A percentile compares a stretch with the other conserved stretches of the same genome.
Conservation (phyloP, 2,329 filamentous ascomycete species). For the Curvularia spicifera region DNA sequence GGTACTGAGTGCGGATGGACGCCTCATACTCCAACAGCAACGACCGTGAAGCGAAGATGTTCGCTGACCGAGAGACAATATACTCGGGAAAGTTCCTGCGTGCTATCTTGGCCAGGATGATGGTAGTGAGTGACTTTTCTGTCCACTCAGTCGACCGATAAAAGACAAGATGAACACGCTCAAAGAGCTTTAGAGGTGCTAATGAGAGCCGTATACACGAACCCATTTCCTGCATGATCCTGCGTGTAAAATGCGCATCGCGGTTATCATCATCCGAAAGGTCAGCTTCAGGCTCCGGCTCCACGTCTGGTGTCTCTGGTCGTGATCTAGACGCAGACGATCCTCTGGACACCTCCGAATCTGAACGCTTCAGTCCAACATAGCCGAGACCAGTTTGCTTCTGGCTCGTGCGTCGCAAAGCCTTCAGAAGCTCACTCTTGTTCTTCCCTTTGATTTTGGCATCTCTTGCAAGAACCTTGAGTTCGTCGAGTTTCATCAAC, state of each 20-base stretch:
- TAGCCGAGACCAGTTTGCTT: slow-evolving; percentile 78
- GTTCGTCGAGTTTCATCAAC: slow-evolving; percentile 82
- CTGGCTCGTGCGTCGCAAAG: slow-evolving; percentile 75
- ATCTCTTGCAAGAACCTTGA: slow-evolving; percentile 84
- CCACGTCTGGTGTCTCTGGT: slow-evolving; percentile 42
- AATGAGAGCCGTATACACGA: slow-evolving; percentile 83
- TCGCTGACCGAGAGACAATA: slow-evolving; percentile 85
- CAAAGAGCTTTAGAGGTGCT: slow-evolving; percentile 78
- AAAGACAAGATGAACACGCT: slow-evolving; percentile 93
- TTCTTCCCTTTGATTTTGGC: slow-evolving; percentile 86
- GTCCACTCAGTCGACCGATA: slow-evolving; percentile 97
- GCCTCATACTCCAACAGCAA: slow-evolving; percentile 88
- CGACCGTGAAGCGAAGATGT: slow-evolving; percentile 80
- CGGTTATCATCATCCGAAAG: slow-evolving; percentile 63
- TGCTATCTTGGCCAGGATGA: slow-evolving; percentile 91
- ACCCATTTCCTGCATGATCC: slow-evolving; percentile 78
- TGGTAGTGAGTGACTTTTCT: slow-evolving; percentile 92
- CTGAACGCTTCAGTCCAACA: slow-evolving; percentile 68
- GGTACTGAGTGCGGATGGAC: slow-evolving; percentile 79
- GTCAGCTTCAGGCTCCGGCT: slow-evolving; percentile 37
- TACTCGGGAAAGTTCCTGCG: slow-evolving; percentile 87
- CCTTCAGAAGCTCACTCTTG: slow-evolving; percentile 78
- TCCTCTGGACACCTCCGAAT: slow-evolving; percentile 62
- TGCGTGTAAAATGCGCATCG: slow-evolving; percentile 75
- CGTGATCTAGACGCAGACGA: slow-evolving; percentile 51